Percentiles rank a stretch among this genome's conserved stretches.
These are phyloP conservation scores for Punica granatum DNA, from an alignment of 345 rosid genomes.

Conservation along the genomic window DNA sequence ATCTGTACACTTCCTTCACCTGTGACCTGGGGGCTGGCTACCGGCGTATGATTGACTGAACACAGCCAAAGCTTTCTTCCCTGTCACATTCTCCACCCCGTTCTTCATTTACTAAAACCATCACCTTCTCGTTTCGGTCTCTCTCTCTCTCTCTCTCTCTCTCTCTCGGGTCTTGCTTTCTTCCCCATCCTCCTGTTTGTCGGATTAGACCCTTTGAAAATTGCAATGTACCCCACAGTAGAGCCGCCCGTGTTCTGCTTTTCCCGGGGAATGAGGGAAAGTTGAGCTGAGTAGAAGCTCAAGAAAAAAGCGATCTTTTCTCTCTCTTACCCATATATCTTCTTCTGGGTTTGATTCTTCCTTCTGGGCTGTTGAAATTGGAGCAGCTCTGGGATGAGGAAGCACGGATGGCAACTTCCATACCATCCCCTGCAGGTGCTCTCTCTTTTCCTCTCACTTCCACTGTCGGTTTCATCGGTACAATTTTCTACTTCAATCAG, in stretches of 20 bases:
- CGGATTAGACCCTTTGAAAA: constrained; percentile 1
- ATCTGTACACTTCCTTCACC: not conserved
- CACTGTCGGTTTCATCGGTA: not conserved
- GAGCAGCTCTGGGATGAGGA: constrained; percentile 64
- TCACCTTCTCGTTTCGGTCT: not conserved
- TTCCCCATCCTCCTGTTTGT: not conserved
- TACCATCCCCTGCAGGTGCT: constrained; percentile 98
- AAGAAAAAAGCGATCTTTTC: constrained; percentile 5
- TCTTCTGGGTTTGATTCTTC: constrained; percentile 17
- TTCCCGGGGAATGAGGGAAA: constrained; percentile 44
- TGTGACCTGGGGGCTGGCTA: not conserved
- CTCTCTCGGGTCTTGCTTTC: not conserved
- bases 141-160: not conserved
- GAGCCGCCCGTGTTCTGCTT: constrained; percentile 6
- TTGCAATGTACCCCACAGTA: not conserved
- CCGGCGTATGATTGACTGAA: not conserved
- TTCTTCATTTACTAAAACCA: not conserved
- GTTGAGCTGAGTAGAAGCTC: constrained; percentile 12
- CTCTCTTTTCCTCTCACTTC: not conserved
- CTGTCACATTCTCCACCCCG: not conserved
- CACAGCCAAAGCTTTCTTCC: not conserved
- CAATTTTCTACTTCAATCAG: not conserved
- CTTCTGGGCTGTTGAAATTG: constrained; percentile 25
- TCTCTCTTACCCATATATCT: not conserved
- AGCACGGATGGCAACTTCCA: constrained; percentile 98